A percentile compares a stretch with the other conserved stretches of the same genome.
These are phyloP conservation scores for Eutypa lata DNA, from an alignment of 2,329 filamentous ascomycete species.

Conservation along the genomic window DNA sequence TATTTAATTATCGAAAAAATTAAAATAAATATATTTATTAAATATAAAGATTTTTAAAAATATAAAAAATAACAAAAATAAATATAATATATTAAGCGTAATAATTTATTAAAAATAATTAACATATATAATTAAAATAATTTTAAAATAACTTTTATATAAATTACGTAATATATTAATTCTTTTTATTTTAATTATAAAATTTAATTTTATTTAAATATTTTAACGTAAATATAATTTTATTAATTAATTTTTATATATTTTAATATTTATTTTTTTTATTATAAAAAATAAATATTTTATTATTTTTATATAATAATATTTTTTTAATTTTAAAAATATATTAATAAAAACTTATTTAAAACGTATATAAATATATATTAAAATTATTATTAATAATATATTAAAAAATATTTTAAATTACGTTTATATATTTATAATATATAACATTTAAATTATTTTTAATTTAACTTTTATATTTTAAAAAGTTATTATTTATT, in stretches of 20 bases:
- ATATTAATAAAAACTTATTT: no score
- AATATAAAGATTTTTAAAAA: neutral
- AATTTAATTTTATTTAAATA: no score
- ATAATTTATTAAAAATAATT: neutral
- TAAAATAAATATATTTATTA: neutral
- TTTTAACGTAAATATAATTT: no score
- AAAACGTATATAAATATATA: neutral
- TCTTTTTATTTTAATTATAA: no score
- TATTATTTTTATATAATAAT: neutral
- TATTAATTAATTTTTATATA: no score
- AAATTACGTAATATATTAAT: neutral
- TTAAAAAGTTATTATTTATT: no score
- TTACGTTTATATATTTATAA: neutral
- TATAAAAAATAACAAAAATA: neutral
- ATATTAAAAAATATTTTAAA: neutral
- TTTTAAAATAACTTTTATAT: neutral
- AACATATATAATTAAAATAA: neutral
- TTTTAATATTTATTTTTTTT: no score
- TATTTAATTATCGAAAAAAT: neutral
- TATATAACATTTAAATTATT: neutral
- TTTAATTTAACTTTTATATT: no score
- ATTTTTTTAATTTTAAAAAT: no score
- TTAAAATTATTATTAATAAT: neutral
- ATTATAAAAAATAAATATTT: no score
- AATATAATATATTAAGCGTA: neutral